Base-by-base conservation (phyloP, 2,329 filamentous ascomycete species). In the Penicillium thymicola region DNA sequence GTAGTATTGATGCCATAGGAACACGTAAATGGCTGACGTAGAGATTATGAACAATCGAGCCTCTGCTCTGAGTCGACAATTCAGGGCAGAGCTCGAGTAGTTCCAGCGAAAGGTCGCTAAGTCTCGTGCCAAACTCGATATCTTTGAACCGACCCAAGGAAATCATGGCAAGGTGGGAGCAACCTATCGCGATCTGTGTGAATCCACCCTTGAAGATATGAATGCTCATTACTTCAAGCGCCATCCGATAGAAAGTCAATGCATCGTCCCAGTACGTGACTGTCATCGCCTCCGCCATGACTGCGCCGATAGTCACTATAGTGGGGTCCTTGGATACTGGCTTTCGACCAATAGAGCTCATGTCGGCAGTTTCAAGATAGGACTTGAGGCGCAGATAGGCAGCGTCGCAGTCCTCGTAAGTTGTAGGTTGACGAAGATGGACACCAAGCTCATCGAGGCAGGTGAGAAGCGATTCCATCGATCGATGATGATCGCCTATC, bases 361-460 rank as follows among this genome's bases (percentile, higher is more conserved):
- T 76, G 42, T 85, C 85, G 72, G 82, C 82, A 41, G 76, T 80
- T 67, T 83, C 81, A 13, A 92, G 81, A 65, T 81, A 81, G 2
- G 79, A 71, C n/a, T 82, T 81, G 18, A 88, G 76, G 51, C 81
- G 79, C 62, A 86, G 81, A 65, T 94, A 96, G 52, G 88, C 85
- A 18, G 77, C 76, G 68, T 97, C 92, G 66, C 90, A 95, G 64
- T 88, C 84, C 63, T 92, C 86, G 70, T 86, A 92, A 0, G 83
- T 87, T 2, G 87, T 87, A 2, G 85, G 78, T 2, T 86, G 79
- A 34, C 87, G 83, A 13, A 94, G 77, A 1, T 82, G 73, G 16
- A 92, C 81, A 3, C 85, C 89, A 13, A 96, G 80, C 13, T 87
- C 87, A 28, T 75, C 77, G 16, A 97, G 76, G 59, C 89, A 92